phyloP scores from a whole-genome alignment of 225 moss, liverwort and hornwort species.

The Takakia lepidozioides region DNA sequence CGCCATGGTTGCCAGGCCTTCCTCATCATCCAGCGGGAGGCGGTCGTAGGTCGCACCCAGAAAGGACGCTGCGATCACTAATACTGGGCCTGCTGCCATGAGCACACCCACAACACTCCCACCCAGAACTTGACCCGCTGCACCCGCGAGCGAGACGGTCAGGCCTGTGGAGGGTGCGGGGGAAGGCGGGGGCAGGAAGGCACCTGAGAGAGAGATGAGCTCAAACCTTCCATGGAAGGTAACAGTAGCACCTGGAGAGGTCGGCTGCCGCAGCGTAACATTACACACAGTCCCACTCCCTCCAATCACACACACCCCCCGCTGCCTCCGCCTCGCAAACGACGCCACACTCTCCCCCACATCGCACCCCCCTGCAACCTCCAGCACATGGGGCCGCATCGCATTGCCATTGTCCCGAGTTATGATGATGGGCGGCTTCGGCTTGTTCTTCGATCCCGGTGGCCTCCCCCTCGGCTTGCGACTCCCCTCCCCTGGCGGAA shows the following conservation, averaged over 20 bases:
- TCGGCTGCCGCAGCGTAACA: constrained; percentile 40
- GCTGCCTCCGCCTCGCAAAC: constrained; percentile 32
- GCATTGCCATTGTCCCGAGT: constrained; percentile 45
- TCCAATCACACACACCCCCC: constrained; percentile 44
- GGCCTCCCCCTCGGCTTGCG: constrained; percentile 63
- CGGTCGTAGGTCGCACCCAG: constrained; percentile 41
- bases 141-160: constrained; percentile 42
- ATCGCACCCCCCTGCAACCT: constrained; percentile 43
- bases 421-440: constrained; percentile 47
- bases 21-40: constrained; percentile 40
- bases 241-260: constrained; percentile 39
- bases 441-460: constrained; percentile 56
- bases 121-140: constrained; percentile 41
- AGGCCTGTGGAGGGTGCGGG: constrained; percentile 24
- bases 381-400: constrained; percentile 48
- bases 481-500: constrained; percentile 32
- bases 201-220: constrained; percentile 47
- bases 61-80: constrained; percentile 48
- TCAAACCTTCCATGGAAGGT: constrained; percentile 57
- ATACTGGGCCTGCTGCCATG: constrained; percentile 40
- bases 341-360: constrained; percentile 50
- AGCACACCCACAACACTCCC: constrained; percentile 46
- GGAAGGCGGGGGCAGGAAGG: constrained; percentile 41
- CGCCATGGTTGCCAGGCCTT: constrained; percentile 11
- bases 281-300: constrained; percentile 52